A percentile compares a stretch with the other conserved stretches of the same genome.
These are phyloP conservation scores for Torulaspora globosa DNA, from an alignment of 1,139 yeast genomes.

Conservation along the genomic window DNA sequence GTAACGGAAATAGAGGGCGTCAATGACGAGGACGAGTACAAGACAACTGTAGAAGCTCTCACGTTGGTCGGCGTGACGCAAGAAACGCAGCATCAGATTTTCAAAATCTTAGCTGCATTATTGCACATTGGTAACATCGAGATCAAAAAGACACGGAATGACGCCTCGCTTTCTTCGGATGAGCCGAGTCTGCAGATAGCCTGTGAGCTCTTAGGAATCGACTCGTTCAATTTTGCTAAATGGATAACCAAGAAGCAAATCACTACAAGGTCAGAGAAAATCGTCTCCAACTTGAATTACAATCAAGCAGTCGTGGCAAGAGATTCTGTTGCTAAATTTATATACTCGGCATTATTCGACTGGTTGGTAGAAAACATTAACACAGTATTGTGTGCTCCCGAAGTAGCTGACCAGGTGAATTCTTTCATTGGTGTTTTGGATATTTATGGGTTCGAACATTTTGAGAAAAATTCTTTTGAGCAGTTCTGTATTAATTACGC, in stretches of 20 bases:
- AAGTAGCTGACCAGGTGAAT: conserved; percentile 52
- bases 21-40: conserved; percentile 77
- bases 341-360: conserved; percentile 88
- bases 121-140: conserved; percentile 92
- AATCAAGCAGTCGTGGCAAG: conserved; percentile 88
- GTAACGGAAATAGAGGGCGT: conserved; percentile 67
- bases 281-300: conserved; percentile 75
- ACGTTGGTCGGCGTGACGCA: conserved; percentile 67
- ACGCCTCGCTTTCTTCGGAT: conserved; percentile 76
- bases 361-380: conserved; percentile 90
- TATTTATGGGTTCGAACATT: conserved; percentile 96
- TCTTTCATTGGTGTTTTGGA: conserved; percentile 95
- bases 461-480: conserved; percentile 89
- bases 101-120: conserved; percentile 79
- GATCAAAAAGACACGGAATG: conserved; percentile 79
- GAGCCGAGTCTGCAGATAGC: conserved; percentile 84
- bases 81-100: conserved; percentile 62
- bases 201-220: conserved; percentile 79
- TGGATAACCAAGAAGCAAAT: conserved; percentile 95
- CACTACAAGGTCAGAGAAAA: conserved; percentile 87
- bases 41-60: conserved; percentile 70
- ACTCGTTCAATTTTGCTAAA: conserved; percentile 68
- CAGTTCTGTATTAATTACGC: conserved; percentile 98
- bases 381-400: conserved; percentile 72
- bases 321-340: conserved; percentile 92